Conservation (phyloP, 106 monocot species). For the Vanilla planifolia region DNA sequence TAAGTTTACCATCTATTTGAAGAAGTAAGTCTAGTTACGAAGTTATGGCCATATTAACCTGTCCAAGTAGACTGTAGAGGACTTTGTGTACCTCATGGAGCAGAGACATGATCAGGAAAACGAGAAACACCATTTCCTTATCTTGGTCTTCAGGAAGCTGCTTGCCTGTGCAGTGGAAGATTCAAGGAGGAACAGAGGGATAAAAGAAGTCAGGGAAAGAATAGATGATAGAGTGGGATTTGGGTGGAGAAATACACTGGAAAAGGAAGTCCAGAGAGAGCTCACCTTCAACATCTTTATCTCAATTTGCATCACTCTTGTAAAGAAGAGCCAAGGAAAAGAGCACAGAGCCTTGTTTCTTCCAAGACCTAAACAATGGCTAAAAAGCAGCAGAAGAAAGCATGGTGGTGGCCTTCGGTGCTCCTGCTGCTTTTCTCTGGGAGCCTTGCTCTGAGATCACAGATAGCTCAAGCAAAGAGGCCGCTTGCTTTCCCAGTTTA, state of each 20-base stretch:
- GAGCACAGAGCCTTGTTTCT: not conserved
- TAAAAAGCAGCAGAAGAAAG: conserved; percentile 3
- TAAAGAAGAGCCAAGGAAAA: not conserved
- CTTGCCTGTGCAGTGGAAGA: not conserved
- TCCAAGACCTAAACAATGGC: not conserved
- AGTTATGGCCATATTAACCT: too few relatives aligned
- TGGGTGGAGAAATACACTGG: not conserved
- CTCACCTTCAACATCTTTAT: not conserved
- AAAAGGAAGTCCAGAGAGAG: not conserved
- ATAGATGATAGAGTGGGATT: not conserved
- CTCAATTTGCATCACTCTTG: not conserved
- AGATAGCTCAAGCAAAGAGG: conserved; percentile 19
- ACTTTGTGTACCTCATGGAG: not conserved
- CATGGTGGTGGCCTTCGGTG: not conserved
- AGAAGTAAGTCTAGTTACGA: too few relatives aligned
- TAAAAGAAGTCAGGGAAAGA: not conserved
- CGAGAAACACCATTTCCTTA: conserved; percentile 13
- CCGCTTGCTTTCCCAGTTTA: not conserved
- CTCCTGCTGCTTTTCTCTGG: conserved; percentile 16
- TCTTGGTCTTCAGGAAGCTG: conserved; percentile 1
- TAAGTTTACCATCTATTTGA: too few relatives aligned
- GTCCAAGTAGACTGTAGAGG: too few relatives aligned
- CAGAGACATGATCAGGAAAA: not conserved
- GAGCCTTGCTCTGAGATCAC: conserved; percentile 2
- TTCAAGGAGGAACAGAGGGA: not conserved